Conservation (phyloP, 1,139 yeast species). For the Hansenula lynferdii region DNA sequence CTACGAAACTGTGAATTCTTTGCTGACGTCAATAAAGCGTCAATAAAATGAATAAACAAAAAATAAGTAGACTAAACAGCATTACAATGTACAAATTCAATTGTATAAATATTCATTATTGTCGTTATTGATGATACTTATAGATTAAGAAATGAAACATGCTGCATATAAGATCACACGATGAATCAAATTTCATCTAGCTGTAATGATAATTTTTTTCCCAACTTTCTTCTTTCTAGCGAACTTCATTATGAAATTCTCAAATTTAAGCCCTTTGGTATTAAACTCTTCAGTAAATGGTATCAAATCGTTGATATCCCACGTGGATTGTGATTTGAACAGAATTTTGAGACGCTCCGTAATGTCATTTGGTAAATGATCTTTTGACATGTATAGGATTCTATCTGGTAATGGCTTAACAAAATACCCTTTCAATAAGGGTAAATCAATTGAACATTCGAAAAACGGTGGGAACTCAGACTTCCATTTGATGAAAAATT, state of each 20-base stretch:
- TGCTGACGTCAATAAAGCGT: conserved; percentile 10
- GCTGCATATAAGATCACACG: too few relatives aligned
- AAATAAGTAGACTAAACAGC: too few relatives aligned
- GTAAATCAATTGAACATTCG: conserved; percentile 49
- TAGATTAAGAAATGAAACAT: background rate
- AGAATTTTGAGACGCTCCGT: conserved; percentile 54
- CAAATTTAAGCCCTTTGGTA: conserved; percentile 54
- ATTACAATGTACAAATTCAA: background rate
- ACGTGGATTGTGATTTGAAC: conserved; percentile 52
- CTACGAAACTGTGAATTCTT: conserved; percentile 64
- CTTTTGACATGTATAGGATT: conserved; percentile 49
- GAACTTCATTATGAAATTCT: conserved; percentile 67
- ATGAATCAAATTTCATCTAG: conserved; percentile 19
- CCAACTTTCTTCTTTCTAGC: conserved; percentile 64
- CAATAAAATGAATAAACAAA: background rate
- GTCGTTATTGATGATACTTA: background rate
- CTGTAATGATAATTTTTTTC: conserved; percentile 34
- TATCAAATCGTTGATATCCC: conserved; percentile 69
- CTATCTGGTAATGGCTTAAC: conserved; percentile 39
- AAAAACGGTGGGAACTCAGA: conserved; percentile 61
- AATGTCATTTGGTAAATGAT: conserved; percentile 45
- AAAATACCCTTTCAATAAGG: conserved; percentile 49
- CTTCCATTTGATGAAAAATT: conserved; percentile 60
- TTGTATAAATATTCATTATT: background rate
- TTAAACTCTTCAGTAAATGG: conserved; percentile 64